phyloP scores from a whole-genome alignment of 768 basidiomycete species.

The Glaciozyma antarctica region DNA sequence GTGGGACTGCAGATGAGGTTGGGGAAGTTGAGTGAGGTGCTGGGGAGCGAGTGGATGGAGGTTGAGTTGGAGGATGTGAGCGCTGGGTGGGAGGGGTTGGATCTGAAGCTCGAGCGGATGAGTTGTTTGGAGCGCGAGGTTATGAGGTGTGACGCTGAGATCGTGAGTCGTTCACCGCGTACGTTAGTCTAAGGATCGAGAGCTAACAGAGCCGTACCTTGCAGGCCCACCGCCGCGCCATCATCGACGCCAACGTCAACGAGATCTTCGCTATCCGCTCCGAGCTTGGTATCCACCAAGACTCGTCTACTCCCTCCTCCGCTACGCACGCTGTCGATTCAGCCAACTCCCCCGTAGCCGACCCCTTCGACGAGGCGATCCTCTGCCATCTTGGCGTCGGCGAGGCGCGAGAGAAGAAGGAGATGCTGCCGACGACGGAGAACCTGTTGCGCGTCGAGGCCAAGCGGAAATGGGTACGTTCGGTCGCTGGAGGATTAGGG shows the following conservation, averaged over 20 bases:
- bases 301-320: constrained; percentile 31
- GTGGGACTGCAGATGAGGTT: constrained; percentile 8
- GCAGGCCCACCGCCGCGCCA: constrained; percentile 58
- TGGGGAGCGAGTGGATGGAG: constrained; percentile 7
- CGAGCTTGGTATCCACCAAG: constrained; percentile 58
- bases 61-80: constrained; percentile 24
- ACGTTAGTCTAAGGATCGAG: neutral
- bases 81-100: constrained; percentile 46
- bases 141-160: constrained; percentile 73
- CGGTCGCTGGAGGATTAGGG: too few relatives aligned
- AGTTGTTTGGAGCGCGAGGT: constrained; percentile 72
- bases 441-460: constrained; percentile 63
- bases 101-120: constrained; percentile 74
- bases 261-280: constrained; percentile 74
- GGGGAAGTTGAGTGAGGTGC: constrained; percentile 1
- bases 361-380: constrained; percentile 29
- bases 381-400: constrained; percentile 34
- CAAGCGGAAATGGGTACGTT: constrained; percentile 41
- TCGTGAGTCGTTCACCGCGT: constrained; percentile 48
- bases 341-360: neutral
- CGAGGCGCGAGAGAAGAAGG: constrained; percentile 51
- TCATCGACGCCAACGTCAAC: constrained; percentile 55
- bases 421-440: constrained; percentile 65
- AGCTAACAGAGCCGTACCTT: neutral
- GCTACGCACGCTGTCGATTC: constrained; percentile 4